phyloP scores from a whole-genome alignment of 2,329 filamentous ascomycete genomes.

The Epichloe brachyelytri region DNA sequence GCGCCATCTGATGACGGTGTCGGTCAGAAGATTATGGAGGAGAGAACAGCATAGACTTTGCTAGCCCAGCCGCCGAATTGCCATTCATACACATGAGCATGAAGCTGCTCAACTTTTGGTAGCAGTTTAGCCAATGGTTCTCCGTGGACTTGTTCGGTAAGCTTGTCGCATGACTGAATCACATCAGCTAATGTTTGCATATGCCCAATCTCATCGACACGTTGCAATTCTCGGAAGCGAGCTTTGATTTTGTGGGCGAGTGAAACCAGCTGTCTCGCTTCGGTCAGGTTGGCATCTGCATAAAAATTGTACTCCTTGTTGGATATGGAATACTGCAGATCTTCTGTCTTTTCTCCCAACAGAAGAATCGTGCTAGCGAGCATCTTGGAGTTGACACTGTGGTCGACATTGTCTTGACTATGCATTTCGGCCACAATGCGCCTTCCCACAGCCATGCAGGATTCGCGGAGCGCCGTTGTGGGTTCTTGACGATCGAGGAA shows the following conservation, averaged over 20 bases:
- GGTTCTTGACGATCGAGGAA: slow-evolving; percentile 32
- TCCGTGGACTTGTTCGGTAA: slow-evolving; percentile 62
- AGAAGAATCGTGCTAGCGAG: slow-evolving; percentile 54
- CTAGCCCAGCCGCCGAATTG: slow-evolving; percentile 77
- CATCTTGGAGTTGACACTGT: slow-evolving; percentile 36
- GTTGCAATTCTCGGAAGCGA: slow-evolving; percentile 60
- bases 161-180: slow-evolving; percentile 56
- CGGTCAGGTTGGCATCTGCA: slow-evolving; percentile 60
- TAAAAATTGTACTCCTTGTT: slow-evolving; percentile 70
- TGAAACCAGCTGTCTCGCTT: slow-evolving; percentile 60
- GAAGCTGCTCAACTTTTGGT: slow-evolving; percentile 75
- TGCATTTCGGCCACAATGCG: slow-evolving; percentile 19
- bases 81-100: slow-evolving; percentile 83
- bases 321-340: slow-evolving; percentile 25
- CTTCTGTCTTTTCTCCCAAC: slow-evolving; percentile 46
- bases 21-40: slow-evolving; percentile 68
- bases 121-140: slow-evolving; percentile 82
- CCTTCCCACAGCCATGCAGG: slow-evolving; percentile 32
- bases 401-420: slow-evolving; percentile 17
- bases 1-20: slow-evolving; percentile 76
- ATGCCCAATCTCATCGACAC: slow-evolving; percentile 51
- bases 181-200: slow-evolving; percentile 73
- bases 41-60: slow-evolving; percentile 55
- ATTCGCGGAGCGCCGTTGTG: slow-evolving; percentile 27
- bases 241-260: slow-evolving; percentile 56